Conservation (phyloP, 768 basidiomycete species). For the Hericium erinaceus region DNA sequence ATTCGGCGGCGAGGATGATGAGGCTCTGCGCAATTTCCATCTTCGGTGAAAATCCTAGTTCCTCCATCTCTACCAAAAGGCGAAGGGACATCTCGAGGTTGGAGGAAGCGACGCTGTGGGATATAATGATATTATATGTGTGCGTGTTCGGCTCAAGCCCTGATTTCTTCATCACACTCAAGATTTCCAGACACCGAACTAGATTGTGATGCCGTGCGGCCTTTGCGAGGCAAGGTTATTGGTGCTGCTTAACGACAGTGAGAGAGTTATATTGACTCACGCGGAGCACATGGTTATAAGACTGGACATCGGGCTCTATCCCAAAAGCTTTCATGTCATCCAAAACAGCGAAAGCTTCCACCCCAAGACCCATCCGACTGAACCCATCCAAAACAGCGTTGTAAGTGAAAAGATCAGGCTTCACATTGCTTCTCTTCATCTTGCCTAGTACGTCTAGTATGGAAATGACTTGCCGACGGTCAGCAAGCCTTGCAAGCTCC, state of each 20-base stretch:
- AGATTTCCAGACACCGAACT: conserved; percentile 27
- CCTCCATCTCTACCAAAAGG: conserved; percentile 49
- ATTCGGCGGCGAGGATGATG: conserved; percentile 42
- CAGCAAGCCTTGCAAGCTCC: conserved; percentile 2
- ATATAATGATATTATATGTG: conserved; percentile 48
- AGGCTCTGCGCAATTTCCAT: conserved; percentile 41
- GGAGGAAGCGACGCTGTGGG: conserved; percentile 31
- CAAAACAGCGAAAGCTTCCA: conserved; percentile 35
- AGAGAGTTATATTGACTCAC: conserved; percentile 28
- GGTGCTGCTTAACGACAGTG: conserved; percentile 28
- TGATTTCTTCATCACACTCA: conserved; percentile 46
- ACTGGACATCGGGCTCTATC: conserved; percentile 41
- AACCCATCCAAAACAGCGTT: conserved; percentile 27
- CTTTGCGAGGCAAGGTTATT: conserved; percentile 15
- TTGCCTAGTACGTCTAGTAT: conserved; percentile 4
- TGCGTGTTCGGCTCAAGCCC: conserved; percentile 39
- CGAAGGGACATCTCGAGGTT: conserved; percentile 63
- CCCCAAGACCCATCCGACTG: conserved; percentile 28
- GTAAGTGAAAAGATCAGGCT: conserved; percentile 10
- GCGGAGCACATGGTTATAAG: conserved; percentile 50
- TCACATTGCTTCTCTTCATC: conserved; percentile 7
- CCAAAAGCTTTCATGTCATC: conserved; percentile 48
- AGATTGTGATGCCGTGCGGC: conserved; percentile 20
- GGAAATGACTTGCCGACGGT: background rate
- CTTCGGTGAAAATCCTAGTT: conserved; percentile 38